Base-by-base conservation (phyloP, 1,139 yeast species). In the Taphrina flavorubra region DNA sequence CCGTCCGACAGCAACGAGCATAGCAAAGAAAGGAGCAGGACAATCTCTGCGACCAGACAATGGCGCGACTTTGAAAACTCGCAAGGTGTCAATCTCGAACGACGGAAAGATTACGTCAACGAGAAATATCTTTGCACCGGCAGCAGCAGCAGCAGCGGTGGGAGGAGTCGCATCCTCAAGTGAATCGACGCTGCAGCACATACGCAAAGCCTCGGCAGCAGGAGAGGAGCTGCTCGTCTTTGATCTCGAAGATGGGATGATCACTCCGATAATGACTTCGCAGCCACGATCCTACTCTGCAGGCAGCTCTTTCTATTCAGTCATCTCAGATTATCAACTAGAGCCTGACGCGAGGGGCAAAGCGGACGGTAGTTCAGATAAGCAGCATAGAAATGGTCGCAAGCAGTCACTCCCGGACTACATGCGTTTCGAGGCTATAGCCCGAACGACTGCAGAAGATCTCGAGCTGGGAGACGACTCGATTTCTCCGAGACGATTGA, bases 221-320 rank as follows among this genome's bases (percentile, higher is more conserved):
- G 49, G 49, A 1, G 36, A 37, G 13, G 60, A 56, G 34, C 46
- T 56, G 2, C 16, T 56, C 16, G 49, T 56, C 37, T 56, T 56
- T 40, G 60, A 56, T 20, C 49, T 56, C 11, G 60, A 56, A 39
- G 60, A 34, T 11, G 60, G 60, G 13, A 39, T 39, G 46, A 56
- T 56, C 49, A 56, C 60, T 7, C 60, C 60, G 6, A 56, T 56
- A 8, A 1, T 34, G 31, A 18, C 60, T 8, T 31, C 58, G 1
- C 14, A 34, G 42, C 58, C 58, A 37, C 42, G 58, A 1, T 31
- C 58, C 18, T 53, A 11, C 42, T 36, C 42, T 6, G 25, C 14
- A 2, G 36, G 58, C 20, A 36, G 42, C 25, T 53, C 58, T 1
- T 14, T 36, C 44, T 53, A 53, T 36, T 49, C 53, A 6, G 53